These are phyloP conservation scores for Colletotrichum caudatum DNA, from an alignment of 2,329 filamentous ascomycete species.

Conservation along the genomic window DNA sequence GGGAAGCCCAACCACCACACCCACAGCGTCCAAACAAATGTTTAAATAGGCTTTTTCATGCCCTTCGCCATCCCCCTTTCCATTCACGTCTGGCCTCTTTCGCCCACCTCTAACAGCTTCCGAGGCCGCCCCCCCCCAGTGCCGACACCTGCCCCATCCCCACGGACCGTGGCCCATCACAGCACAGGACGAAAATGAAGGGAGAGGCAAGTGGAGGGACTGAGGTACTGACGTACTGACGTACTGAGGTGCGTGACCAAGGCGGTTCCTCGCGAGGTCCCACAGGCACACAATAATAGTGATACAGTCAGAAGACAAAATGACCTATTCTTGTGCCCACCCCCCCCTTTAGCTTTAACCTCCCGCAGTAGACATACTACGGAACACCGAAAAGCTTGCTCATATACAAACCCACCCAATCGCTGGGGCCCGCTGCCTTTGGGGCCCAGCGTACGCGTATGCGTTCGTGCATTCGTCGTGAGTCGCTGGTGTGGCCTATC, in stretches of 20 bases:
- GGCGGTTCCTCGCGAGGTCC: no score
- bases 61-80: neutral
- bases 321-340: neutral
- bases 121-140: neutral
- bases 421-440: neutral
- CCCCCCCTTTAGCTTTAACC: neutral
- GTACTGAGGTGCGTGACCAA: no score
- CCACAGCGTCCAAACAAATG: conserved; percentile 29
- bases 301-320: no score
- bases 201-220: neutral
- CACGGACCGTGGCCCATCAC: neutral
- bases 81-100: neutral
- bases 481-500: neutral
- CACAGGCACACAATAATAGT: no score
- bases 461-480: neutral
- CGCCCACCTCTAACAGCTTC: conserved; percentile 4
- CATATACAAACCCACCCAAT: neutral
- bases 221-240: no score
- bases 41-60: conserved; percentile 33
- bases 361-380: neutral
- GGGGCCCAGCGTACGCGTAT: neutral
- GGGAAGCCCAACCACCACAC: conserved; percentile 21
- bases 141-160: neutral
- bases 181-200: neutral
- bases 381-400: neutral